These are phyloP conservation scores for Trifolium subterraneum DNA, from an alignment of 306 rosid genomes.

Conservation along the genomic window DNA sequence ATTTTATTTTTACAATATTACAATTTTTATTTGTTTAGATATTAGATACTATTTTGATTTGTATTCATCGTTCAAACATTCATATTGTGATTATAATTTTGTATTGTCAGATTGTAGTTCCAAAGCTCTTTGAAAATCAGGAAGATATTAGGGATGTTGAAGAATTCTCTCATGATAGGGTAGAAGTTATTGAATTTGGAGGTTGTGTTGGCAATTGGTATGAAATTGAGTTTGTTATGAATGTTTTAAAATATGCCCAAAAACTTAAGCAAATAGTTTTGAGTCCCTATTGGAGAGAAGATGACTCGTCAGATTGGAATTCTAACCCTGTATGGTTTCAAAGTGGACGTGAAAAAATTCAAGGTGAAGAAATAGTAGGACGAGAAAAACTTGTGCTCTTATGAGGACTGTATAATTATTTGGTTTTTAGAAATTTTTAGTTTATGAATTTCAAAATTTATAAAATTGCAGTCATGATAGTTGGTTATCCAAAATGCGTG, in stretches of 20 bases:
- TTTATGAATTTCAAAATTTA: too few relatives aligned
- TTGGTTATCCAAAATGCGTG: too few relatives aligned
- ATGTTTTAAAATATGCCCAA: neutral
- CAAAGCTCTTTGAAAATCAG: neutral
- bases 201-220: constrained; percentile 10
- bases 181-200: constrained; percentile 9
- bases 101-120: neutral
- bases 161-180: neutral
- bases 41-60: too few relatives aligned
- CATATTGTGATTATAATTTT: neutral
- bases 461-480: too few relatives aligned
- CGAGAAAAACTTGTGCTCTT: neutral
- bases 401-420: too few relatives aligned
- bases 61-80: neutral
- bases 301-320: neutral
- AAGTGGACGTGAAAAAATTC: neutral
- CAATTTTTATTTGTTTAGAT: too few relatives aligned
- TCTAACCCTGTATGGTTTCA: neutral
- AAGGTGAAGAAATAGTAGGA: neutral
- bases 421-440: too few relatives aligned
- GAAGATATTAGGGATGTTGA: neutral
- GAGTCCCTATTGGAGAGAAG: neutral
- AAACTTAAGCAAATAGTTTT: constrained; percentile 5
- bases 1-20: too few relatives aligned
- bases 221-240: neutral